Conservation (phyloP, 495 filamentous ascomycete genomes). For the Cercophora sp. region DNA sequence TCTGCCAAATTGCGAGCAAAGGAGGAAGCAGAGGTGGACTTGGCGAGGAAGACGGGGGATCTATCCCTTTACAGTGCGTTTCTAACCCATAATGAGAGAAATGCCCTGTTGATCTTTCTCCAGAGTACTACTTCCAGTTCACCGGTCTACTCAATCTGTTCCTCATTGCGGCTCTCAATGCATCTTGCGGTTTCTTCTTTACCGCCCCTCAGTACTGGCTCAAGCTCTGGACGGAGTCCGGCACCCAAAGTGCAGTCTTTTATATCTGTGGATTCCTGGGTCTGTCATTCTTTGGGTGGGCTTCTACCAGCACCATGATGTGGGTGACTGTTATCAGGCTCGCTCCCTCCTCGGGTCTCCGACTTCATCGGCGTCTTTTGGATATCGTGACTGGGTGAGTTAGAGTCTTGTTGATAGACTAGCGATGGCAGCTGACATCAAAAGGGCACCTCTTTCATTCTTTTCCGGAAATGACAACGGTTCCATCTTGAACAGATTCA, state of each 20-base stretch:
- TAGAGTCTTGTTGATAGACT: neutral
- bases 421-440: neutral
- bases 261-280: slow-evolving; percentile 30
- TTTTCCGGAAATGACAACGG: slow-evolving; percentile 24
- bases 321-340: slow-evolving; percentile 18
- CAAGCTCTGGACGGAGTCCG: slow-evolving; percentile 34
- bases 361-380: slow-evolving; percentile 20
- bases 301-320: slow-evolving; percentile 23
- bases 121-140: slow-evolving; percentile 53
- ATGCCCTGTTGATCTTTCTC: too few species aligned
- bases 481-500: slow-evolving; percentile 46
- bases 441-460: slow-evolving; percentile 25
- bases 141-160: slow-evolving; percentile 46
- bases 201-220: slow-evolving; percentile 40
- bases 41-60: slow-evolving; percentile 20
- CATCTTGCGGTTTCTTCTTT: slow-evolving; percentile 32
- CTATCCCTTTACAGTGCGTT: slow-evolving; percentile 25
- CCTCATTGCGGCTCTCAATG: slow-evolving; percentile 33
- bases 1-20: neutral
- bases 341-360: slow-evolving; percentile 12
- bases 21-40: slow-evolving; percentile 7
- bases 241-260: slow-evolving; percentile 11
- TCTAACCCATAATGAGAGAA: neutral
- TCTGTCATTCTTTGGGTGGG: slow-evolving; percentile 29
- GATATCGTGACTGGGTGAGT: slow-evolving; percentile 18